These are phyloP conservation scores for Fraxinus albicans DNA, from an alignment of 305 asterid species.

Conservation along the genomic window DNA sequence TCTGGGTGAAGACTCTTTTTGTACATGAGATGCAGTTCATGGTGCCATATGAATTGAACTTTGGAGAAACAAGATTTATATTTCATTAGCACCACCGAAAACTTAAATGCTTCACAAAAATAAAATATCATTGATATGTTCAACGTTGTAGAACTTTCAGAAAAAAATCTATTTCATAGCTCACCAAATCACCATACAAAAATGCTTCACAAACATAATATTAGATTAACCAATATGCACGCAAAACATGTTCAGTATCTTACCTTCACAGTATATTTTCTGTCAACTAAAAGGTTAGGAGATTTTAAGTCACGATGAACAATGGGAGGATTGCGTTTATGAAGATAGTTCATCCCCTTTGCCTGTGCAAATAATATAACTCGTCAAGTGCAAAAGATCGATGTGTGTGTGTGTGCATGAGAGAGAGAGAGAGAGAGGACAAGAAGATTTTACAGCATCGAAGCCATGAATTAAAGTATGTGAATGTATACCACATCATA, in stretches of 20 bases:
- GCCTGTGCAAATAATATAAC: slow-evolving; percentile 51
- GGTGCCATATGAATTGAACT: not conserved
- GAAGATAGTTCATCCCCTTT: slow-evolving; percentile 94
- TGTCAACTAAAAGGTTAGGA: slow-evolving; percentile 97
- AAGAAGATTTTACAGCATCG: not conserved
- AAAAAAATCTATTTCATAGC: not conserved
- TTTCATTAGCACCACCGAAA: not conserved
- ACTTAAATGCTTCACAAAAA: slow-evolving; percentile 2
- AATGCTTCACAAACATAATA: not conserved
- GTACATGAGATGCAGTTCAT: not conserved
- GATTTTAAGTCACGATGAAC: slow-evolving; percentile 93
- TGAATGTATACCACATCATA: slow-evolving; percentile 73
- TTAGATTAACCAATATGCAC: not conserved
- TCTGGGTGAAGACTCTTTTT: not conserved
- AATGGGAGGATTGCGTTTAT: slow-evolving; percentile 79
- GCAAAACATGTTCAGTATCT: slow-evolving; percentile 21
- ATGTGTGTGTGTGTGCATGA: not conserved
- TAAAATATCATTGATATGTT: not conserved
- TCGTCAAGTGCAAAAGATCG: slow-evolving; percentile 19
- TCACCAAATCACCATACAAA: not conserved
- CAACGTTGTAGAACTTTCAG: not conserved
- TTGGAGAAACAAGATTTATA: not conserved
- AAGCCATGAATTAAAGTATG: slow-evolving; percentile 5
- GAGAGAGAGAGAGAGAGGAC: not conserved
- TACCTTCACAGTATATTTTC: slow-evolving; percentile 93